A percentile compares a stretch with the other conserved stretches of the same genome.
Evolutionary conservation across 345 rosid genomes (phyloP).

Genomic region (Linum tenue): DNA sequence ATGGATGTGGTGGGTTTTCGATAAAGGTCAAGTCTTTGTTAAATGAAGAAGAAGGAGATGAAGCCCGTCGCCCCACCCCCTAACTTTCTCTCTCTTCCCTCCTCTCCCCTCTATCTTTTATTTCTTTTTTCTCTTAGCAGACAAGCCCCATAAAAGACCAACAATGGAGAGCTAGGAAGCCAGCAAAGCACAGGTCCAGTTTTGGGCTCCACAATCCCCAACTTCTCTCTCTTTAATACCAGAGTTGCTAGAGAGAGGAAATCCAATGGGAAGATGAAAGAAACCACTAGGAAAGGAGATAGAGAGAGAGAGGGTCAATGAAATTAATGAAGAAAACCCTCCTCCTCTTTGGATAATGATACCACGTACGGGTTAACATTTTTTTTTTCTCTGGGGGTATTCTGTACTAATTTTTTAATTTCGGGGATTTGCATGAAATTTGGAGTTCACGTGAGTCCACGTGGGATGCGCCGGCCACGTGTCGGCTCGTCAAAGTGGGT

Average conservation of each 20-base stretch:
- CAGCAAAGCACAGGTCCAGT: conserved; percentile 72
- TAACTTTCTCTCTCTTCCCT: background rate
- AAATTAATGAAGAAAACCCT: background rate
- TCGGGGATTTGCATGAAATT: conserved; percentile 10
- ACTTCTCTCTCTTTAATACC: background rate
- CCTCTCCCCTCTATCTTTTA: conserved; percentile 5
- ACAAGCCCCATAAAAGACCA: conserved; percentile 63
- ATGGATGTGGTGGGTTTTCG: conserved; percentile 1
- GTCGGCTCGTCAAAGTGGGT: background rate
- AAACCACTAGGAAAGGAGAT: background rate
- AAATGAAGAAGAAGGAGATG: background rate
- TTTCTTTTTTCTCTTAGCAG: conserved; percentile 20
- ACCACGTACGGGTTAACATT: background rate
- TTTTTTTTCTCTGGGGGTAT: background rate
- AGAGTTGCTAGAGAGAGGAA: background rate
- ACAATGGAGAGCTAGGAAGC: conserved; percentile 57
- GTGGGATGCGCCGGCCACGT: conserved; percentile 11
- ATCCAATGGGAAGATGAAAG: conserved; percentile 8
- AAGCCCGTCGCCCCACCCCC: conserved; percentile 8
- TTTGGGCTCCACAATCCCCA: conserved; percentile 59
- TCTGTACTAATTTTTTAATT: conserved; percentile 6
- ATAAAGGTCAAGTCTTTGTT: conserved; percentile 3
- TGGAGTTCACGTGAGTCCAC: conserved; percentile 25
- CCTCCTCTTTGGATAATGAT: background rate
- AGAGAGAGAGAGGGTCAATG: conserved; percentile 22